Conservation (phyloP, 2,329 filamentous ascomycete genomes). For the Phoma herbarum region DNA sequence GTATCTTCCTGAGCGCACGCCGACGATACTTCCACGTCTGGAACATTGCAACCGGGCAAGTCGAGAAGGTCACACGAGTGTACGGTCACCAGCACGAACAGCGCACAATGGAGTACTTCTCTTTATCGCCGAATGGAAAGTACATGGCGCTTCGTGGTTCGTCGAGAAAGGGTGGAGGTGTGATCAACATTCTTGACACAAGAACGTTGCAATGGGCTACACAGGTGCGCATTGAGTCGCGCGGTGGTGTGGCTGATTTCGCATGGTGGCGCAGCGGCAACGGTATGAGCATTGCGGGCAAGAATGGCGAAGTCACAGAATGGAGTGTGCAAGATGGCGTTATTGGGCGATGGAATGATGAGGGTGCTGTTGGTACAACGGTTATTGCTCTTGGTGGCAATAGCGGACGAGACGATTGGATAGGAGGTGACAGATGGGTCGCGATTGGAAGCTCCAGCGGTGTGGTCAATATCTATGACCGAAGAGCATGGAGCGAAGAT, state of each 20-base stretch:
- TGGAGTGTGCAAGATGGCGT: constrained; percentile 78
- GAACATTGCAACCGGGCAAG: constrained; percentile 81
- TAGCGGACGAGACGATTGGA: constrained; percentile 64
- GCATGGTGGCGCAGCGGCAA: constrained; percentile 89
- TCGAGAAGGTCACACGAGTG: constrained; percentile 82
- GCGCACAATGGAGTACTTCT: constrained; percentile 89
- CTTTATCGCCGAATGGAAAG: constrained; percentile 82
- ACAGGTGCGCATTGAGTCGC: constrained; percentile 81
- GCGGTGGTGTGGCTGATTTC: constrained; percentile 87
- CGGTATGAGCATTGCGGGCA: constrained; percentile 83
- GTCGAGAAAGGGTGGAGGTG: constrained; percentile 83
- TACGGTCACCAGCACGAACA: constrained; percentile 82
- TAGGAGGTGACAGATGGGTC: constrained; percentile 88
- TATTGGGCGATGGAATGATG: constrained; percentile 85
- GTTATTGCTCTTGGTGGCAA: constrained; percentile 80
- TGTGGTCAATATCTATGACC: constrained; percentile 93
- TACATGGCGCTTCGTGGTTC: constrained; percentile 86
- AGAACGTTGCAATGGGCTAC: constrained; percentile 86
- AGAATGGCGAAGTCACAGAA: constrained; percentile 89
- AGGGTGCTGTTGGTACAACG: constrained; percentile 86
- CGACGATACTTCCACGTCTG: constrained; percentile 93
- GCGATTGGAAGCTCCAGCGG: constrained; percentile 86
- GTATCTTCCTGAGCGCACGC: constrained; percentile 87
- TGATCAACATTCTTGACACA: constrained; percentile 84
- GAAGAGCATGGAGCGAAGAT: constrained; percentile 67